Evolutionary conservation across 345 rosid species (phyloP), one percentile per base, ranked within the genome.

Genomic region (Linum trigynum): DNA sequence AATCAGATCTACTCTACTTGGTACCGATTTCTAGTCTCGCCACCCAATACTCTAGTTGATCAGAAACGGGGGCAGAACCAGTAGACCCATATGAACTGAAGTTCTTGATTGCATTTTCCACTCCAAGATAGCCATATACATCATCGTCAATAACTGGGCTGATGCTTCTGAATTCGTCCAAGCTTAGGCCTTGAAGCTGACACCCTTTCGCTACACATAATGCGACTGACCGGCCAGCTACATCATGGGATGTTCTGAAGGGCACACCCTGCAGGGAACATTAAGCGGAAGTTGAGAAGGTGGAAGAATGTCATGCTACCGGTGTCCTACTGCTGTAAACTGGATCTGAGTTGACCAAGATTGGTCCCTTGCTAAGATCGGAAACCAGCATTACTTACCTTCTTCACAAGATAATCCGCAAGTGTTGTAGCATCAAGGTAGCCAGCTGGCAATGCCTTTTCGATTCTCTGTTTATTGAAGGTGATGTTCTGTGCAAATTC

Each of bases 381-480:
- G 10, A 45, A 45, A 14, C 12, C 12, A 35, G 36, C 8, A 32
- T 15, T 57, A 65, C 82, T 72, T 83, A 75, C 99, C 96, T 90
- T 94, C 64, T 82, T 82, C 48, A 94, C 96, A 15, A 90, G 95
- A 78, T 94, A 94, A 77, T 90, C 99, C 0, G 99, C 99, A 4
- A 90, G 91, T 43, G 96, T 88, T 45, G 99, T 94, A 37, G 99
- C 97, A 72, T 94, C 97, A 56, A 94, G 96, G 71, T 85, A 81
- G 64, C 97, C 99, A 5, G 96, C 92, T 0, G 96, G 97, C 61
- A 94, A 83, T 69, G 91, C 83, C 78, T 72, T 84, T 67, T 71
- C 80, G 69, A 94, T 84, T 72, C 84, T 87, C 40, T 81, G 80
- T 66, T 57, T 45, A 62, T 90, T 94, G 71, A 86, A 94, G 17